These are phyloP conservation scores for Cryphonectria radicalis DNA, from an alignment of 2,329 filamentous ascomycete genomes.

Conservation along the genomic window DNA sequence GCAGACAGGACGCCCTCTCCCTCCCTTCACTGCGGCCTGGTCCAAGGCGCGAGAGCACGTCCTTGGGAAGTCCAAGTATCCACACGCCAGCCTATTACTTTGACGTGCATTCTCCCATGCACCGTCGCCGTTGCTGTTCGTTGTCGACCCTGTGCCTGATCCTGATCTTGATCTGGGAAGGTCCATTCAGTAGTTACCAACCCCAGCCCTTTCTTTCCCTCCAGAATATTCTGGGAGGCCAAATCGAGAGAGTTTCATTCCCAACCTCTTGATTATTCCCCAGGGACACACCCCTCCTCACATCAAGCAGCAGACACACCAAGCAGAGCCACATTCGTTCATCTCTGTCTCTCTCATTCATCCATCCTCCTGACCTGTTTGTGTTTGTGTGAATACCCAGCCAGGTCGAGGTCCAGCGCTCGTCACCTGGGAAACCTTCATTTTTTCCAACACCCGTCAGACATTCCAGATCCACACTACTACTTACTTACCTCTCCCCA, in stretches of 20 bases:
- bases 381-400: not conserved
- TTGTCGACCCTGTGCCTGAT: constrained; percentile 3
- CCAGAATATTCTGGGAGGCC: not conserved
- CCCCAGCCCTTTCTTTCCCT: not conserved
- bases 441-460: not conserved
- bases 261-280: constrained; percentile 17
- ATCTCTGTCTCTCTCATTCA: constrained; percentile 2
- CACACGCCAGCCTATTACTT: not conserved
- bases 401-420: not conserved
- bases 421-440: constrained; percentile 1
- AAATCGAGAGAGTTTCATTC: not conserved
- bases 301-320: constrained; percentile 1
- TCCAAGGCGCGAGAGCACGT: not conserved
- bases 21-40: not conserved
- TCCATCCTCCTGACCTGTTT: not conserved
- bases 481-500: not conserved
- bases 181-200: not conserved
- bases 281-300: constrained; percentile 4
- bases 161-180: constrained; percentile 1
- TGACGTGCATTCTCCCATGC: not conserved
- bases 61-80: not conserved
- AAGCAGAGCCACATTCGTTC: constrained; percentile 9
- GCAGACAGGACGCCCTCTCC: not conserved
- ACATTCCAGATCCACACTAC: constrained; percentile 6
- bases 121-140: not conserved